These are phyloP conservation scores for Spironucleus salmonicida DNA, from an alignment of 208 protist species.

Conservation along the genomic window DNA sequence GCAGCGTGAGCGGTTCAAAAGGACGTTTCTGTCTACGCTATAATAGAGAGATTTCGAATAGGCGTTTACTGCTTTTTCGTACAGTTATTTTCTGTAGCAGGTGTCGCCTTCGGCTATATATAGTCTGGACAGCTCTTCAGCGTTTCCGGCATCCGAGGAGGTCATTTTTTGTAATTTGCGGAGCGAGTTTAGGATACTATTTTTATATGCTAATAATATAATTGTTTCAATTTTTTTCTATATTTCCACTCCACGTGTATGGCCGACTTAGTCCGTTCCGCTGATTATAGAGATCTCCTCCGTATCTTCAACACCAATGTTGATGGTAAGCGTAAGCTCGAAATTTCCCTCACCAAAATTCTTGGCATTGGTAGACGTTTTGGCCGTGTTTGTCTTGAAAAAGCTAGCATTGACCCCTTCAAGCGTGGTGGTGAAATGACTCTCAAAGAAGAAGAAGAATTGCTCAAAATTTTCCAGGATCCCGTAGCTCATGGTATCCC, in stretches of 20 bases:
- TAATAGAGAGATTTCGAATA: not conserved
- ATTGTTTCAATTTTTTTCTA: too few species aligned
- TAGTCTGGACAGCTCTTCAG: too few species aligned
- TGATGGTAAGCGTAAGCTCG: constrained; percentile 65
- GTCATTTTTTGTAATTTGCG: too few species aligned
- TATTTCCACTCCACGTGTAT: too few species aligned
- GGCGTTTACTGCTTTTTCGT: constrained; percentile 1
- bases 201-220: too few species aligned
- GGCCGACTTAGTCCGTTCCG: constrained; percentile 51
- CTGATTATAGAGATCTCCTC: constrained; percentile 94
- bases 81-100: not conserved
- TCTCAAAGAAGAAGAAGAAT: constrained; percentile 76
- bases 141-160: too few species aligned
- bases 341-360: constrained; percentile 50
- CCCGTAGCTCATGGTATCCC: constrained; percentile 96
- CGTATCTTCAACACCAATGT: constrained; percentile 99
- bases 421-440: constrained; percentile 62
- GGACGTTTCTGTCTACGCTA: constrained; percentile 1
- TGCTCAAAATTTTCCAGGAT: constrained; percentile 87
- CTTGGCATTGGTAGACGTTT: constrained; percentile 97
- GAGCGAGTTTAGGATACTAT: too few species aligned
- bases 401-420: constrained; percentile 84
- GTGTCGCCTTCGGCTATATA: constrained; percentile 9
- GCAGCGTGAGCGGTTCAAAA: not conserved
- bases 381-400: constrained; percentile 90